phyloP scores from a whole-genome alignment of 257 asterid genomes.

The Solanum tarapatanum region DNA sequence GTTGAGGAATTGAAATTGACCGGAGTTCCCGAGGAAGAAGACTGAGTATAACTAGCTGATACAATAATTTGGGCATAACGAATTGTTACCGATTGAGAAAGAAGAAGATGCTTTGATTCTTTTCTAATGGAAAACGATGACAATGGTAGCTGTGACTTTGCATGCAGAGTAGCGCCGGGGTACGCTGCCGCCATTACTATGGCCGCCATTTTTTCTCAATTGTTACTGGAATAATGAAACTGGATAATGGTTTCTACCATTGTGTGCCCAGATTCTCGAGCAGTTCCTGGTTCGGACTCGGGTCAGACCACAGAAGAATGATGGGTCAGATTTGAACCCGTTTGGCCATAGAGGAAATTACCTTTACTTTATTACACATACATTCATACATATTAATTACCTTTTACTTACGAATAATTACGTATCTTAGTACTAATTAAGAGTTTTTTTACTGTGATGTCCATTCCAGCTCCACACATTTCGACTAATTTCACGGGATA shows the following conservation, averaged over 20 bases:
- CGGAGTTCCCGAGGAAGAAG: not conserved
- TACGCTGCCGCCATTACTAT: not conserved
- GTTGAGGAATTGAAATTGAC: slow-evolving; percentile 8
- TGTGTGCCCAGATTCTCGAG: not conserved
- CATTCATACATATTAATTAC: too few species aligned
- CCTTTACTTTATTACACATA: too few species aligned
- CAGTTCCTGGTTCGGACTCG: not conserved
- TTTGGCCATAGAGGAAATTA: too few species aligned
- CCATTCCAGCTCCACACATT: accelerated
- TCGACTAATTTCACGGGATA: too few species aligned
- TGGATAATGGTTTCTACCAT: not conserved
- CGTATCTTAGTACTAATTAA: too few species aligned
- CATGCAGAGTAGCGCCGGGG: not conserved
- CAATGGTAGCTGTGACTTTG: not conserved
- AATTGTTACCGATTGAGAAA: not conserved
- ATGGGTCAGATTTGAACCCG: not conserved
- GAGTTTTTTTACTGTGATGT: too few species aligned
- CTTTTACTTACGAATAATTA: too few species aligned
- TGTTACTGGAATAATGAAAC: not conserved
- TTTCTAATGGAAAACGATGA: not conserved
- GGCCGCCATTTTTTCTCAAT: not conserved
- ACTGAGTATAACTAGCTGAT: slow-evolving; percentile 4
- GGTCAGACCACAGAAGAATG: not conserved
- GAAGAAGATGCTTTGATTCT: not conserved
- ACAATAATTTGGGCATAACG: not conserved